Conservation (phyloP, 2,329 filamentous ascomycete species). For the Dactylella cylindrospora region DNA sequence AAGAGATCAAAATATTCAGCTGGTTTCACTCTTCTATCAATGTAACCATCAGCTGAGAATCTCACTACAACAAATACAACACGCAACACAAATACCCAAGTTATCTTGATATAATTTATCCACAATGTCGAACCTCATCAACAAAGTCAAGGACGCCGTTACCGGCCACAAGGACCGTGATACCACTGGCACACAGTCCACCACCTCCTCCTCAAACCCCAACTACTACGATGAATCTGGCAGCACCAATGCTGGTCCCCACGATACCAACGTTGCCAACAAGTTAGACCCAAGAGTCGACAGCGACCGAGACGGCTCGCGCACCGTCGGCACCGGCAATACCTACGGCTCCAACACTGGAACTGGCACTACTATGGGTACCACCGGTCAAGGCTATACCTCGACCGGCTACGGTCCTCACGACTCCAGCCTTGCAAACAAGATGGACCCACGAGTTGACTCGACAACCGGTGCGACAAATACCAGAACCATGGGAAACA, state of each 20-base stretch:
- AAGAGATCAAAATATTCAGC: slow-evolving; percentile 10
- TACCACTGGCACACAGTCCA: slow-evolving; percentile 44
- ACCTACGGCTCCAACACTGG: slow-evolving; percentile 48
- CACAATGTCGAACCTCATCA: slow-evolving; percentile 55
- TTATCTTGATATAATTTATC: too few relatives aligned
- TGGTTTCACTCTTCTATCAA: slow-evolving; percentile 1
- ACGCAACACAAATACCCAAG: neutral
- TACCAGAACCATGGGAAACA: neutral
- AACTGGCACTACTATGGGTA: slow-evolving; percentile 14
- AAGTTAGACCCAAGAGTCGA: slow-evolving; percentile 60
- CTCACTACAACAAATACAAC: slow-evolving; percentile 1
- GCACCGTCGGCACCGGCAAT: slow-evolving; percentile 48
- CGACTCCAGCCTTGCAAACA: slow-evolving; percentile 60
- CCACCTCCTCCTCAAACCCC: slow-evolving; percentile 26
- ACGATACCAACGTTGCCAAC: slow-evolving; percentile 51
- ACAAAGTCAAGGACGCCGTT: slow-evolving; percentile 57
- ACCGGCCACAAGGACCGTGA: slow-evolving; percentile 44
- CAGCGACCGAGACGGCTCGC: slow-evolving; percentile 56
- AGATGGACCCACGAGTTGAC: slow-evolving; percentile 61
- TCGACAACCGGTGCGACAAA: slow-evolving; percentile 50
- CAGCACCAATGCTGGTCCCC: slow-evolving; percentile 46
- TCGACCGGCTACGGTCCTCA: slow-evolving; percentile 55
- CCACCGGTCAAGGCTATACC: neutral
- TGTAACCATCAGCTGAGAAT: slow-evolving; percentile 9
- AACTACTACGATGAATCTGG: slow-evolving; percentile 36